These are phyloP conservation scores for Niebla homalea DNA, from an alignment of 495 filamentous ascomycete genomes.

Conservation along the genomic window DNA sequence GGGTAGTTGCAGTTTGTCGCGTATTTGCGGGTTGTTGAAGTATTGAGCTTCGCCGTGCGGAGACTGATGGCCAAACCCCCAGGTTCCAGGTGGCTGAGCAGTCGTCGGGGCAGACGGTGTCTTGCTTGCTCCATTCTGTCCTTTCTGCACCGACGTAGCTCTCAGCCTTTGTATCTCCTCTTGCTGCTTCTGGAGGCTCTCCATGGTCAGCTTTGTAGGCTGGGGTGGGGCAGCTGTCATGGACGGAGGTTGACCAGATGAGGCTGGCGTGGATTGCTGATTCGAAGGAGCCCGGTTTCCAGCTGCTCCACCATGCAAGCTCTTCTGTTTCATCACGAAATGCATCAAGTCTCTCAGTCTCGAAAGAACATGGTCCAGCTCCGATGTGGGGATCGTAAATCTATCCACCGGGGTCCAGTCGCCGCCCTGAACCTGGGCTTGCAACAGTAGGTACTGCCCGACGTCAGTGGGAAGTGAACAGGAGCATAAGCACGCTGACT, in stretches of 20 bases:
- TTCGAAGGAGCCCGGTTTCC: not conserved
- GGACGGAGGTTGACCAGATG: constrained; percentile 15
- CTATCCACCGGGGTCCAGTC: constrained; percentile 35
- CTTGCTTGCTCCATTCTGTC: constrained; percentile 40
- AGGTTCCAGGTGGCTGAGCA: constrained; percentile 42
- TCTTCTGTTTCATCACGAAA: constrained; percentile 21
- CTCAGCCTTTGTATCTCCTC: constrained; percentile 34
- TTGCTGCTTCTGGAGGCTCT: constrained; percentile 48
- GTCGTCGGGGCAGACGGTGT: constrained; percentile 53
- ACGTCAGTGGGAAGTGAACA: constrained; percentile 16
- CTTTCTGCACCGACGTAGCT: constrained; percentile 33
- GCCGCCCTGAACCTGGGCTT: constrained; percentile 43
- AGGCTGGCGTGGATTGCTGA: not conserved
- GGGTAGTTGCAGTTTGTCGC: constrained; percentile 48
- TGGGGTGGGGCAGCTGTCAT: constrained; percentile 21
- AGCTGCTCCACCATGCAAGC: constrained; percentile 4
- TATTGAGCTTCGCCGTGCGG: constrained; percentile 54
- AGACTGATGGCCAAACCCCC: constrained; percentile 45
- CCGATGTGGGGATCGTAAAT: constrained; percentile 43
- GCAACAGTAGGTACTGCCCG: constrained; percentile 40
- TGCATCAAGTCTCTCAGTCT: constrained; percentile 34
- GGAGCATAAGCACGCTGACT: constrained; percentile 5
- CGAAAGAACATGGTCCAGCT: constrained; percentile 37
- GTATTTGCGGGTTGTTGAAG: constrained; percentile 27
- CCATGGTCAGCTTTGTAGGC: constrained; percentile 42